These are phyloP conservation scores for Rhodotorula sp. DNA, from an alignment of 1,284 basidiomycete genomes.

Conservation along the genomic window DNA sequence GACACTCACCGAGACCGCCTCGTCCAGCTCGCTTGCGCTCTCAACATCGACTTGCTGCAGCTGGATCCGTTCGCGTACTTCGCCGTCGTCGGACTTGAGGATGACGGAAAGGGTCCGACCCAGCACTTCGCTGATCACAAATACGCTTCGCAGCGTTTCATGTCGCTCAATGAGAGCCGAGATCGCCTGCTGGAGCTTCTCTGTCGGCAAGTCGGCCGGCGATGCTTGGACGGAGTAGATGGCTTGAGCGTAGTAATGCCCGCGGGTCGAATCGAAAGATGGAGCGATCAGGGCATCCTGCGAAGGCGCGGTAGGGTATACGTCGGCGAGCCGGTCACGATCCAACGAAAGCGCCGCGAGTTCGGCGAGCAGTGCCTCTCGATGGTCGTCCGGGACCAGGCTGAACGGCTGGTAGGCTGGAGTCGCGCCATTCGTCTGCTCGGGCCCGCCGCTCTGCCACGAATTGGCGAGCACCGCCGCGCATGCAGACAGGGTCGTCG, in stretches of 20 bases:
- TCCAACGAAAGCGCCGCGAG: slow-evolving; percentile 14
- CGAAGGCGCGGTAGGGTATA: slow-evolving; percentile 40
- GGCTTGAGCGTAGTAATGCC: slow-evolving; percentile 43
- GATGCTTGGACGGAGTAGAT: slow-evolving; percentile 25
- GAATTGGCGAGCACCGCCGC: slow-evolving; percentile 15
- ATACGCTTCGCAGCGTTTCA: slow-evolving; percentile 35
- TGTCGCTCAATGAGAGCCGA: slow-evolving; percentile 25
- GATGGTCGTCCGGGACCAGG: slow-evolving; percentile 5
- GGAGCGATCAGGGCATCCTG: slow-evolving; percentile 42
- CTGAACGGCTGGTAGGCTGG: slow-evolving; percentile 17
- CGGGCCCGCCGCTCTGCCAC: neutral
- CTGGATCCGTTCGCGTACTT: slow-evolving; percentile 18
- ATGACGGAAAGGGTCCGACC: slow-evolving; percentile 22
- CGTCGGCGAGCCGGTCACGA: slow-evolving; percentile 27
- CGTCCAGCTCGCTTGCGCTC: neutral
- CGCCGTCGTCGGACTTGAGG: slow-evolving; percentile 20
- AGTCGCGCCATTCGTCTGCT: neutral
- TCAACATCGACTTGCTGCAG: slow-evolving; percentile 7
- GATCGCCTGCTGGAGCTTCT: slow-evolving; percentile 17
- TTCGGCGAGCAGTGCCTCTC: slow-evolving; percentile 17
- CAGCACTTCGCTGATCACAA: slow-evolving; percentile 27
- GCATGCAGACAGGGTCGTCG: slow-evolving; percentile 30
- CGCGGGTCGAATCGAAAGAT: slow-evolving; percentile 32
- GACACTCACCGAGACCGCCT: slow-evolving; percentile 17
- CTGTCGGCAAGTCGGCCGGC: slow-evolving; percentile 4